Evolutionary conservation across 306 rosid species (phyloP).

Genomic region (Acacia crassicarpa): DNA sequence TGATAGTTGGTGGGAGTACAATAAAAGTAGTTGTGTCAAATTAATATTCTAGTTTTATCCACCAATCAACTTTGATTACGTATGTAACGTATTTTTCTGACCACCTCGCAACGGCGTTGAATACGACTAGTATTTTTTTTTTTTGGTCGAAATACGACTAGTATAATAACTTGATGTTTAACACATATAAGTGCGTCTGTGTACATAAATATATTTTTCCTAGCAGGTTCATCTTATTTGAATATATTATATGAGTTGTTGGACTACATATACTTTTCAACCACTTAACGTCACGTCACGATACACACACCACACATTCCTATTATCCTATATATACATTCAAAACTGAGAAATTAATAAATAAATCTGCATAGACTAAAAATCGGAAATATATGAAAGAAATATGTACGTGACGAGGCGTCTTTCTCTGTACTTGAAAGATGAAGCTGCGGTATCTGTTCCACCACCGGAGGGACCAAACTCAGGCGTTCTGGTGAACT

Average conservation of each 20-base stretch:
- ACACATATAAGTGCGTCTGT: not conserved
- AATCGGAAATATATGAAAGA: not conserved
- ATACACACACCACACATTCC: not conserved
- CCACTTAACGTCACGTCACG: not conserved
- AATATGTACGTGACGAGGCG: conserved; percentile 43
- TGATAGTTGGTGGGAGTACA: no score
- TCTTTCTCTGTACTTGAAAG: conserved; percentile 21
- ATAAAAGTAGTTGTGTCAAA: not conserved
- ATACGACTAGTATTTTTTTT: no score
- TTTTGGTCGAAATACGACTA: no score
- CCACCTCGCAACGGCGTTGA: not conserved
- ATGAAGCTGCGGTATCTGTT: conserved; percentile 20
- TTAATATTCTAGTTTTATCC: not conserved
- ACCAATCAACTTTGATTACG: no score
- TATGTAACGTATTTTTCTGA: not conserved
- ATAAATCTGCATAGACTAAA: no score
- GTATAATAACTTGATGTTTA: not conserved
- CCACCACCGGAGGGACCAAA: conserved; percentile 41
- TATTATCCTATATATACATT: not conserved
- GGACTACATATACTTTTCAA: not conserved
- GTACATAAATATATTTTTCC: not conserved
- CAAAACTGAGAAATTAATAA: not conserved
- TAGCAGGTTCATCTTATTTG: not conserved
- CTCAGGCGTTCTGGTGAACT: conserved; percentile 35
- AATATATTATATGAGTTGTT: not conserved